Evolutionary conservation across 164 flowering plant species (phyloP).

Genomic region (Aristolochia contorta): DNA sequence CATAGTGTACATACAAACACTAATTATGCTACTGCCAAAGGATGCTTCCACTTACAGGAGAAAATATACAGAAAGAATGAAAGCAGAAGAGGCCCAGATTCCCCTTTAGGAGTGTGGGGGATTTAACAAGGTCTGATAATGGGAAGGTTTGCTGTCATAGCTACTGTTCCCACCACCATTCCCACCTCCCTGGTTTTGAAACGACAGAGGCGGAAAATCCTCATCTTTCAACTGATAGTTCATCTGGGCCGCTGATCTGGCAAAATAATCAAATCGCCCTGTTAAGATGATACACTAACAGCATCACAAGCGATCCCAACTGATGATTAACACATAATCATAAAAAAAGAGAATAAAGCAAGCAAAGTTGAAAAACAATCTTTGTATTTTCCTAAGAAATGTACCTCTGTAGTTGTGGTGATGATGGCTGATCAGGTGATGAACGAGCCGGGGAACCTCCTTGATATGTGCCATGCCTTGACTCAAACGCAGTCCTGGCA

Average conservation of each 20-base stretch:
- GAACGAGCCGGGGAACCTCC: constrained; percentile 37
- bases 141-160: constrained; percentile 20
- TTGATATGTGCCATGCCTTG: constrained; percentile 32
- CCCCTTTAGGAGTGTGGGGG: constrained; percentile 9
- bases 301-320: constrained; percentile 24
- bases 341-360: neutral
- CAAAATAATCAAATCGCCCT: constrained; percentile 57
- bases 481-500: constrained; percentile 37
- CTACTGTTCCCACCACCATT: constrained; percentile 17
- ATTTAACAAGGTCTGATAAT: constrained; percentile 16
- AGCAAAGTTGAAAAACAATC: neutral
- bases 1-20: no score
- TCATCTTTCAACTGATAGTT: constrained; percentile 31
- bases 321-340: neutral
- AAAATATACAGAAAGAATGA: constrained; percentile 15
- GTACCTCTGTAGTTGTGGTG: constrained; percentile 66
- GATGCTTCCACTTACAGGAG: constrained; percentile 11
- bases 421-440: constrained; percentile 81
- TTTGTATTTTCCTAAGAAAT: no score
- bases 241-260: constrained; percentile 32
- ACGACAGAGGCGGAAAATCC: constrained; percentile 33
- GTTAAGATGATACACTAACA: constrained; percentile 32
- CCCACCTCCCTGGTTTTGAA: constrained; percentile 19
- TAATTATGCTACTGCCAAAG: no score
- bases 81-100: constrained; percentile 12